Conservation (phyloP, 2,329 filamentous ascomycete genomes). For the Alternaria gansuensis region DNA sequence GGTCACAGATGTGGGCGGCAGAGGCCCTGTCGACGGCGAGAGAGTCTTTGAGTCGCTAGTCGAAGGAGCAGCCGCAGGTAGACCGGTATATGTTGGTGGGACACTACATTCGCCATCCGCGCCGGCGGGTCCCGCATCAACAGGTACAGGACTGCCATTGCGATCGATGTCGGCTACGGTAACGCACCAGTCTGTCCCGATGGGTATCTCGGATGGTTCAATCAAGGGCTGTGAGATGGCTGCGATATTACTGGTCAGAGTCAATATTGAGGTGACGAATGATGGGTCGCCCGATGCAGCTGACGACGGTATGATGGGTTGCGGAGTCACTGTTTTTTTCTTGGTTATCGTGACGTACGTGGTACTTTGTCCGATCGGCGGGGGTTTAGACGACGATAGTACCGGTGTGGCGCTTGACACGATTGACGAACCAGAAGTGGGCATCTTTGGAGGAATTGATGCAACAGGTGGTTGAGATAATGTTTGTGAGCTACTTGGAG, state of each 20-base stretch:
- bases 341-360: conserved; percentile 9
- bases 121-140: conserved; percentile 10
- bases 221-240: background rate
- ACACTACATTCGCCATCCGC: conserved; percentile 8
- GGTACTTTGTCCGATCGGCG: conserved; percentile 5
- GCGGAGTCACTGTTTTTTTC: conserved; percentile 8
- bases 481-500: background rate
- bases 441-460: background rate
- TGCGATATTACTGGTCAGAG: background rate
- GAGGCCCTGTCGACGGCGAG: background rate
- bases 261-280: conserved; percentile 3
- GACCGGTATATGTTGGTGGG: conserved; percentile 3
- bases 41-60: background rate
- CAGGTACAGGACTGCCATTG: conserved; percentile 13
- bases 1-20: background rate
- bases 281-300: background rate
- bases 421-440: background rate
- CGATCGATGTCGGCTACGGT: conserved; percentile 18
- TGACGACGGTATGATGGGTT: conserved; percentile 2
- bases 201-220: background rate
- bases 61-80: conserved; percentile 1
- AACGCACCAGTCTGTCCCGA: conserved; percentile 12
- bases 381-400: background rate
- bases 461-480: background rate
- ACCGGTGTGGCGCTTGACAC: background rate